Percentiles rank a stretch among this genome's conserved stretches.
Evolutionary conservation across 202 grass and related monocot species (phyloP).

Genomic region (Schoenoplectus tabernaemontani): DNA sequence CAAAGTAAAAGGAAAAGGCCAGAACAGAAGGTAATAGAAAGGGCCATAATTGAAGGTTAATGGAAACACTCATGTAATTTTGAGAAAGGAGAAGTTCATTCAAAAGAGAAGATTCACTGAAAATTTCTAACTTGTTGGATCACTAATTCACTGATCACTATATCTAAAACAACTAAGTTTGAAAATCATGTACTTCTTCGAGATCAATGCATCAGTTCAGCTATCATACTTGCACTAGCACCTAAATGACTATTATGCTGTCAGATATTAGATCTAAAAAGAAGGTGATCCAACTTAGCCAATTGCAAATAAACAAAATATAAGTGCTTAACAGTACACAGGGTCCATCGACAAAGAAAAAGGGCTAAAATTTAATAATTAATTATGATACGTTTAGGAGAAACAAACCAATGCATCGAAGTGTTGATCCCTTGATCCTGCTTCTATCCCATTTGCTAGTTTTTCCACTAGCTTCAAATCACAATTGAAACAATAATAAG

Average conservation of each 20-base stretch:
- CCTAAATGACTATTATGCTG: too few relatives aligned
- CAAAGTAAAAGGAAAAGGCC: neutral
- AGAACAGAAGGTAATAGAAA: neutral
- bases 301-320: too few relatives aligned
- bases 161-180: neutral
- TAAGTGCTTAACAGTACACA: too few relatives aligned
- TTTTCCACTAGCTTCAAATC: slow-evolving; percentile 17
- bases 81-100: neutral
- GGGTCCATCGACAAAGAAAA: neutral
- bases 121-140: neutral
- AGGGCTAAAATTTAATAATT: neutral
- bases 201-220: neutral
- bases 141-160: neutral
- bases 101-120: neutral
- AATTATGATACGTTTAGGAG: neutral
- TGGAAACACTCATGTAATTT: neutral
- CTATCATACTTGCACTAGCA: too few relatives aligned
- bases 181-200: neutral
- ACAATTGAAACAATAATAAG: neutral
- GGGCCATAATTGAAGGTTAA: neutral
- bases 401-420: slow-evolving; percentile 25
- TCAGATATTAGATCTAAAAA: too few relatives aligned
- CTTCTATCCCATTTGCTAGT: slow-evolving; percentile 21
- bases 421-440: slow-evolving; percentile 20
- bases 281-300: too few relatives aligned